These are phyloP conservation scores for Leishmania lainsoni DNA, from an alignment of 208 protist species.

Conservation along the genomic window DNA sequence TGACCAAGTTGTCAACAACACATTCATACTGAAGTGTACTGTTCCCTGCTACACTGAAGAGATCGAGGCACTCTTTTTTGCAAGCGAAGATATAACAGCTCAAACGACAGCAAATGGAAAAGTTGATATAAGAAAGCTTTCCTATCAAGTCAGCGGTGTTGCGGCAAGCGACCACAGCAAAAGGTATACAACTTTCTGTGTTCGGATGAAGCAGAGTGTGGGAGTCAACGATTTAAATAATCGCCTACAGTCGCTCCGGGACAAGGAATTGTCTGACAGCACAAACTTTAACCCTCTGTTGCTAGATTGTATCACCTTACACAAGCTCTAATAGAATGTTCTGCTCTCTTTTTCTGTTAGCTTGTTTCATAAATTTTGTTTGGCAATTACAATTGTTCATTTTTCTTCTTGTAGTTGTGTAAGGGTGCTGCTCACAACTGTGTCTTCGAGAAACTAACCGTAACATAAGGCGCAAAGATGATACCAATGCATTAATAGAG, in stretches of 20 bases:
- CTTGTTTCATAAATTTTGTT: background rate
- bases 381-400: background rate
- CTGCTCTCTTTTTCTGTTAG: background rate
- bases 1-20: slow-evolving; percentile 20
- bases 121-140: slow-evolving; percentile 20
- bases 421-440: too few species aligned
- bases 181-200: slow-evolving; percentile 23
- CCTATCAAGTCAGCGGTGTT: slow-evolving; percentile 13
- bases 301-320: slow-evolving; percentile 2
- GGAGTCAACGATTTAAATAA: background rate
- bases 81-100: slow-evolving; percentile 2
- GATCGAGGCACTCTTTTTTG: slow-evolving; percentile 29
- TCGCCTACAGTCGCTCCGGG: slow-evolving; percentile 9
- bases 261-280: background rate
- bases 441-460: background rate
- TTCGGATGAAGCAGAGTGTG: slow-evolving; percentile 1
- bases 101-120: background rate
- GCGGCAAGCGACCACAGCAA: background rate
- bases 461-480: background rate
- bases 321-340: background rate
- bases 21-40: slow-evolving; percentile 16
- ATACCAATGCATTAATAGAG: too few species aligned
- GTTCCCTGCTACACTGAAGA: slow-evolving; percentile 15
- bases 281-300: slow-evolving; percentile 12
- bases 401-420: background rate